A percentile compares a stretch with the other conserved stretches of the same genome.
These are phyloP conservation scores for Choricystis sp. DNA, from an alignment of 139 green algal genomes.

Conservation along the genomic window DNA sequence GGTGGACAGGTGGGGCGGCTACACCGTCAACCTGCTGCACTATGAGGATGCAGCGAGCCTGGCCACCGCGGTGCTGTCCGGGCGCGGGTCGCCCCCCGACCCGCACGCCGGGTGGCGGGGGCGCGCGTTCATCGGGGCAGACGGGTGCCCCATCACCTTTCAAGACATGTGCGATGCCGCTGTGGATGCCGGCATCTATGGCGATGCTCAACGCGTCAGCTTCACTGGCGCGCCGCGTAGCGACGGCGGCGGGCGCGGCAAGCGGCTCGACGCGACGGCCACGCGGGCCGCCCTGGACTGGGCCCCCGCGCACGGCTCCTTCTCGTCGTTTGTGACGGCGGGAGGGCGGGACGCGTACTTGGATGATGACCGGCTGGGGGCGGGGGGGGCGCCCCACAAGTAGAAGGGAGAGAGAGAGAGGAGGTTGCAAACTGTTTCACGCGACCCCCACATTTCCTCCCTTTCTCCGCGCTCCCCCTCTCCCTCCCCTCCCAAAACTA, in stretches of 20 bases:
- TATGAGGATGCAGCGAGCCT: constrained; percentile 91
- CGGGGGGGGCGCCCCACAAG: constrained; percentile 11
- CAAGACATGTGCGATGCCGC: background rate
- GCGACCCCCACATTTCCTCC: background rate
- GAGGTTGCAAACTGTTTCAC: background rate
- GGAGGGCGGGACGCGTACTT: constrained; percentile 17
- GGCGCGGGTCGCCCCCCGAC: constrained; percentile 1
- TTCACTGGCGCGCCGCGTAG: background rate
- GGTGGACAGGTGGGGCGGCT: constrained; percentile 34
- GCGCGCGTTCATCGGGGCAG: constrained; percentile 49
- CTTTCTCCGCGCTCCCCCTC: background rate
- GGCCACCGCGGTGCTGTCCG: constrained; percentile 21
- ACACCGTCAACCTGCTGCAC: constrained; percentile 94
- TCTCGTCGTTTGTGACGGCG: constrained; percentile 20
- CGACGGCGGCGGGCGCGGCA: constrained; percentile 28
- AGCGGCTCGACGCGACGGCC: constrained; percentile 43
- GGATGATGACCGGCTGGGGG: background rate
- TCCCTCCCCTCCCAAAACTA: background rate
- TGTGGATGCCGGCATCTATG: background rate
- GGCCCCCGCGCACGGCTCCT: constrained; percentile 49
- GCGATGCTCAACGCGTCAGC: background rate
- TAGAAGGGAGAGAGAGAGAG: background rate
- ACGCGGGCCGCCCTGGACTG: constrained; percentile 48
- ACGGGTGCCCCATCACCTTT: constrained; percentile 58
- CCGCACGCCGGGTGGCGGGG: constrained; percentile 20